Evolutionary conservation across 2,329 filamentous ascomycete species (phyloP).

Genomic region (Phialophora macrospora): DNA sequence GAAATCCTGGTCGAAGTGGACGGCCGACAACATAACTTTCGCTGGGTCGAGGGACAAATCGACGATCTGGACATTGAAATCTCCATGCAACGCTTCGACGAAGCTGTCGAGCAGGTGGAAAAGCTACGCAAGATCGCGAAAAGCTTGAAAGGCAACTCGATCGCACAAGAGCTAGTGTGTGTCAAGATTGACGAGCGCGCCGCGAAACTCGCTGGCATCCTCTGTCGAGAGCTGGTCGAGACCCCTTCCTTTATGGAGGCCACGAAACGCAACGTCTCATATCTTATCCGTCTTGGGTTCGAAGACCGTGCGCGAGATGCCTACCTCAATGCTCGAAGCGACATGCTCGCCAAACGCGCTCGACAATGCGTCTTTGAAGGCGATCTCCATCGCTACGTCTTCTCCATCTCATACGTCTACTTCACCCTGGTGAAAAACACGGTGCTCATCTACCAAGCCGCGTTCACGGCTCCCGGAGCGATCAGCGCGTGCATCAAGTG

Average conservation of each 20-base stretch:
- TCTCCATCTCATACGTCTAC: slow-evolving; percentile 92
- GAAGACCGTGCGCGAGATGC: slow-evolving; percentile 87
- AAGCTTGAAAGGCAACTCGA: slow-evolving; percentile 79
- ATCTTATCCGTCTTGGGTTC: slow-evolving; percentile 84
- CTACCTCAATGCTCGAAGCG: slow-evolving; percentile 79
- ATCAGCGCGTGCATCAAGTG: slow-evolving; percentile 96
- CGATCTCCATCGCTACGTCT: slow-evolving; percentile 89
- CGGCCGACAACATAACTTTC: slow-evolving; percentile 92
- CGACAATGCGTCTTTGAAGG: slow-evolving; percentile 95
- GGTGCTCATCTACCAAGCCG: slow-evolving; percentile 81
- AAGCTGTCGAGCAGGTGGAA: slow-evolving; percentile 81
- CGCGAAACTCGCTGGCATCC: slow-evolving; percentile 72
- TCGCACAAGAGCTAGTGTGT: slow-evolving; percentile 89
- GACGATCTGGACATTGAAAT: slow-evolving; percentile 97
- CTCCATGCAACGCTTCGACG: slow-evolving; percentile 85
- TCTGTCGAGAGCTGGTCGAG: slow-evolving; percentile 77
- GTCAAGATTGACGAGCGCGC: slow-evolving; percentile 89
- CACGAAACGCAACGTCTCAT: slow-evolving; percentile 79
- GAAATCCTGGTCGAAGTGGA: slow-evolving; percentile 91
- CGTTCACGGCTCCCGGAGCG: slow-evolving; percentile 78
- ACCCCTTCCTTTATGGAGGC: slow-evolving; percentile 76
- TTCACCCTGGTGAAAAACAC: slow-evolving; percentile 95
- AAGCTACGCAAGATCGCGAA: slow-evolving; percentile 79
- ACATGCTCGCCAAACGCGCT: slow-evolving; percentile 78
- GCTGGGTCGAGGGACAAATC: slow-evolving; percentile 93